Conservation (phyloP, 345 rosid genomes). For the Erodium maritimum region DNA sequence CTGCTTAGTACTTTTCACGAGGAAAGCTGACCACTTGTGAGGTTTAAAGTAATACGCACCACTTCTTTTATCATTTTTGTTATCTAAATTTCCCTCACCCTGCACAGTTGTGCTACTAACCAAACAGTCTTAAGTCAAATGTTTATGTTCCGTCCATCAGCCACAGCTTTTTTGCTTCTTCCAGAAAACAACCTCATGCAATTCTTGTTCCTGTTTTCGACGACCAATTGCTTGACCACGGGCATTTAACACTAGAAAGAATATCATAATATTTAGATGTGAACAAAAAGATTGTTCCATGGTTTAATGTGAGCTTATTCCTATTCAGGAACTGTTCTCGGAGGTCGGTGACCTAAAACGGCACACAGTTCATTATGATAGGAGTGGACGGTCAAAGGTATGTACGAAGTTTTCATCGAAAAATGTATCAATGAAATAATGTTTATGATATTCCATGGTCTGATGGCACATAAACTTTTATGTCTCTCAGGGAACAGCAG, state of each 20-base stretch:
- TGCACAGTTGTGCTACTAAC: too few relatives aligned
- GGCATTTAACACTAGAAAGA: neutral
- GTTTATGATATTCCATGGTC: neutral
- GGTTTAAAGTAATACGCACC: too few relatives aligned
- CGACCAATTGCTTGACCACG: neutral
- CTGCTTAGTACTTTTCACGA: too few relatives aligned
- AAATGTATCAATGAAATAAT: neutral
- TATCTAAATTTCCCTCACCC: too few relatives aligned
- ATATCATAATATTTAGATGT: neutral
- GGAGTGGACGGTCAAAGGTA: constrained; percentile 78
- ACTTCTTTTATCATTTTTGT: too few relatives aligned
- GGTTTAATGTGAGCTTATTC: neutral
- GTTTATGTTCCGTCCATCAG: too few relatives aligned
- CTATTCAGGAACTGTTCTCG: constrained; percentile 49
- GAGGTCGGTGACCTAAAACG: constrained; percentile 66
- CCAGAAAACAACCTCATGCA: too few relatives aligned
- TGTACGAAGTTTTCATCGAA: constrained; percentile 6
- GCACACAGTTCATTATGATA: constrained; percentile 49
- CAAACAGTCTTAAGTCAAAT: too few relatives aligned
- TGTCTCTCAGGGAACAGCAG: constrained; percentile 53
- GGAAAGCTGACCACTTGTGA: too few relatives aligned
- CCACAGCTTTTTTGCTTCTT: too few relatives aligned
- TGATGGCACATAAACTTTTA: neutral
- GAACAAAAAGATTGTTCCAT: neutral
- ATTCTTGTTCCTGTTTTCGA: too few relatives aligned